Base-by-base conservation (phyloP, 306 rosid genomes). In the Lathyrus sativus region DNA sequence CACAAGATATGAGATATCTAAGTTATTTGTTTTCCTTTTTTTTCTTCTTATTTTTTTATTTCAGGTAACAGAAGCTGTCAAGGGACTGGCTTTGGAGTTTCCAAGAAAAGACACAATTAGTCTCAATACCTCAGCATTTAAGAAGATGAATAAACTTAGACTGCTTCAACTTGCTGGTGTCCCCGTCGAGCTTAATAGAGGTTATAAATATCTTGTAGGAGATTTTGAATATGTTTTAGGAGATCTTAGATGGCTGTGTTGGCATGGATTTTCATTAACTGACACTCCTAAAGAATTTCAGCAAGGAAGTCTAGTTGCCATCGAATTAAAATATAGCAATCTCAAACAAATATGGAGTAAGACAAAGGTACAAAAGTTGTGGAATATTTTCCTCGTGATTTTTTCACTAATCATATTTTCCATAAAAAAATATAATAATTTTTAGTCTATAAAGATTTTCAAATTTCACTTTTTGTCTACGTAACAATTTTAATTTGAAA, bases 31-130 rank as follows among this genome's bases (percentile, higher is more conserved):
- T 28, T 31, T 66, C 8, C 29, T 0, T 48, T 17, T 50, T 50
- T 4, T 11, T 19, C 22, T 19, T 19, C 15, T 46, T 5, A 10
- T 11, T 7, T 28, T 53, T 54, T 9, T 6, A 5, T 31, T 7
- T 65, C 39, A 29, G 59, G 78, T 72, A 44, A 55, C 72, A n/a
- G 13, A 56, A 65, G 67, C n/a, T 66, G 33, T 66, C 29, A 45
- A 66, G 73, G 78, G 73, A 9, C 14, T 74, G 12, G 42, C 67
- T 13, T 38, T 74, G 15, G 68, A 57, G 43, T 35, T 57, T 3
- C 19, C 66, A 15, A 17, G 9, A 12, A 29, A 5, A 10, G 17
- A 3, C 1, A 33, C 22, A 29, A 9, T 26, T 14, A 3, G 10
- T 44, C 50, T 57, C 3, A 15, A 28, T 10, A 50, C 63, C 3